phyloP scores from a whole-genome alignment of 331 rosid genomes.

The Quercus tomentella region DNA sequence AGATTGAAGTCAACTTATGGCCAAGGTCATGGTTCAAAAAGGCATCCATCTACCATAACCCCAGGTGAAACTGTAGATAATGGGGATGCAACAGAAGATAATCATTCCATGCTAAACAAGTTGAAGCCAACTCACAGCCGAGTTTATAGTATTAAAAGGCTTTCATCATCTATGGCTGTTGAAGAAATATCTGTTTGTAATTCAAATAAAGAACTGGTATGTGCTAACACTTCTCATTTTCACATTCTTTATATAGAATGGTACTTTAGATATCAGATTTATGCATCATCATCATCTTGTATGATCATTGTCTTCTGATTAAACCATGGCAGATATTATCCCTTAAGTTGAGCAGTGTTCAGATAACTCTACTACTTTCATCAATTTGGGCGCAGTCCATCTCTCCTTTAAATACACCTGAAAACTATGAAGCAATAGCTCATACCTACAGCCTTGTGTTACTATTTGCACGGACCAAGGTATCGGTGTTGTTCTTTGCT shows the following conservation, averaged over 20 bases:
- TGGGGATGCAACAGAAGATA: conserved; percentile 34
- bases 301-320: conserved; percentile 8
- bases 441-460: conserved; percentile 72
- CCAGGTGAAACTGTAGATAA: conserved; percentile 15
- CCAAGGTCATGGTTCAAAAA: conserved; percentile 38
- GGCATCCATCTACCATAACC: not conserved
- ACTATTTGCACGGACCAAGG: conserved; percentile 84
- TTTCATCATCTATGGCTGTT: conserved; percentile 19
- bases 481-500: conserved; percentile 18
- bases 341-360: conserved; percentile 72
- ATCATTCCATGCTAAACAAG: conserved; percentile 41
- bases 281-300: not conserved
- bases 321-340: conserved; percentile 45
- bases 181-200: conserved; percentile 30
- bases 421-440: conserved; percentile 89
- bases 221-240: conserved; percentile 26
- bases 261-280: not conserved
- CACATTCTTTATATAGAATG: not conserved
- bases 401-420: conserved; percentile 76
- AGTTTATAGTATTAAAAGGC: conserved; percentile 40
- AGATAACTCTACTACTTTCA: conserved; percentile 66
- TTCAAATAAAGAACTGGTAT: conserved; percentile 47
- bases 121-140: conserved; percentile 49
- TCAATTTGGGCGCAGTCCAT: conserved; percentile 81
- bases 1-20: conserved; percentile 63